Conservation (phyloP, 352 stramenopile genomes). For the Blastocystis sp. region DNA sequence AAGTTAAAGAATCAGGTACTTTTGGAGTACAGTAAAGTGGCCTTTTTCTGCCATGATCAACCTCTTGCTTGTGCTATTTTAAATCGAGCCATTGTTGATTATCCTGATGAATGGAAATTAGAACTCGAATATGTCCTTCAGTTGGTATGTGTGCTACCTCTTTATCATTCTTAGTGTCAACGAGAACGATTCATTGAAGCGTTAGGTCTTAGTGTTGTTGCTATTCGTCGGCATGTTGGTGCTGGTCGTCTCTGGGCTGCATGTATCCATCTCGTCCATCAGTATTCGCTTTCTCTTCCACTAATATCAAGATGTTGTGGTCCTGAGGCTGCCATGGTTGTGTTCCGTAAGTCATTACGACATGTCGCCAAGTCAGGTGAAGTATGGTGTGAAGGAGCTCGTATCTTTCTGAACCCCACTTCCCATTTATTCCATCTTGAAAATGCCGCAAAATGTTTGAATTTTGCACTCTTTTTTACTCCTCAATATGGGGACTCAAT, state of each 20-base stretch:
- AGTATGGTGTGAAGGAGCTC: constrained; percentile 78
- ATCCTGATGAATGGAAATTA: constrained; percentile 74
- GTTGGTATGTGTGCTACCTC: constrained; percentile 63
- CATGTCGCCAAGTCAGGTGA: constrained; percentile 79
- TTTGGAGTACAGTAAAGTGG: constrained; percentile 74
- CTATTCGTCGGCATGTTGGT: constrained; percentile 71
- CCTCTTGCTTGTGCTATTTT: constrained; percentile 72
- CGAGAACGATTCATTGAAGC: constrained; percentile 68
- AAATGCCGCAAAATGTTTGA: constrained; percentile 70
- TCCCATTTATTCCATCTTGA: constrained; percentile 72
- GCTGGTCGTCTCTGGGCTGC: constrained; percentile 24
- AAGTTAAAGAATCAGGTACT: constrained; percentile 73
- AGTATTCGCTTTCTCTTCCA: constrained; percentile 36
- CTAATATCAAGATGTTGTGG: constrained; percentile 65
- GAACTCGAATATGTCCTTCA: constrained; percentile 76
- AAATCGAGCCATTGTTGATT: constrained; percentile 67
- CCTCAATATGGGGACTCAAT: constrained; percentile 82
- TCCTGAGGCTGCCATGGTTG: constrained; percentile 67
- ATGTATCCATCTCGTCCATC: constrained; percentile 15
- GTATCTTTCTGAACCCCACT: constrained; percentile 73
- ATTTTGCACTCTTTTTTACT: constrained; percentile 80
- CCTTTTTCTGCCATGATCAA: constrained; percentile 74
- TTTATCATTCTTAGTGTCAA: constrained; percentile 63
- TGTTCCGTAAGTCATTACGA: constrained; percentile 69
- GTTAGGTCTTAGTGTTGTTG: constrained; percentile 68